phyloP scores from a whole-genome alignment of 805 yeast species.

The Maudiozyma saulgeensis region DNA sequence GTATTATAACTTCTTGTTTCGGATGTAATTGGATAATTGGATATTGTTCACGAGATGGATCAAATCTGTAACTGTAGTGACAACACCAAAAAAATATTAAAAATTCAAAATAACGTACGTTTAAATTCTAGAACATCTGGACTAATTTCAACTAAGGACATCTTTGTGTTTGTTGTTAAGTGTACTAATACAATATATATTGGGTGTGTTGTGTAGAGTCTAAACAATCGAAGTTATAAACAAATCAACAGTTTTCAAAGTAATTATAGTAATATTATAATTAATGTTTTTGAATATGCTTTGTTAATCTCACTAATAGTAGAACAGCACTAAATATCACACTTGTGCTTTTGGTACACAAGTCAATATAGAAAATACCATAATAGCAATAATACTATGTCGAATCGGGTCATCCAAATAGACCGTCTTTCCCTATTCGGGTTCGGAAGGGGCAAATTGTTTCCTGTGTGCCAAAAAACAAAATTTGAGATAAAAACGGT shows the following conservation, averaged over 20 bases:
- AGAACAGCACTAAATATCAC: too few species aligned
- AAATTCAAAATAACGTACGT: conserved; percentile 46
- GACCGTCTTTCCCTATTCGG: background rate
- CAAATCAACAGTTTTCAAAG: too few species aligned
- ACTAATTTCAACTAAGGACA: conserved; percentile 50
- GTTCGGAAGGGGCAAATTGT: background rate
- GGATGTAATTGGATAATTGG: too few species aligned
- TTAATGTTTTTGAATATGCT: background rate
- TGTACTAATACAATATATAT: too few species aligned
- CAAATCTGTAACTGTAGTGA: background rate
- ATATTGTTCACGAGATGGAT: too few species aligned
- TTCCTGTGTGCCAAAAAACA: too few species aligned
- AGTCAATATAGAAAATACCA: background rate
- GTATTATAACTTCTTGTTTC: too few species aligned
- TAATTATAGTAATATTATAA: too few species aligned
- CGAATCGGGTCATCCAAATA: background rate
- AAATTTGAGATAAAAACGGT: too few species aligned
- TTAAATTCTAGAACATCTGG: conserved; percentile 68
- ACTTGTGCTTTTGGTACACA: background rate
- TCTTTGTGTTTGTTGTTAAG: conserved; percentile 1
- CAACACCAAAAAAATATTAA: background rate
- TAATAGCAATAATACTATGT: too few species aligned
- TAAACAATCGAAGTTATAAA: background rate
- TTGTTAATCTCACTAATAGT: background rate
- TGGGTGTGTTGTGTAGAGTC: too few species aligned